Percentiles rank a stretch among this genome's conserved stretches.
phyloP scores from a whole-genome alignment of 106 monocot genomes.

The Platanthera zijinensis region DNA sequence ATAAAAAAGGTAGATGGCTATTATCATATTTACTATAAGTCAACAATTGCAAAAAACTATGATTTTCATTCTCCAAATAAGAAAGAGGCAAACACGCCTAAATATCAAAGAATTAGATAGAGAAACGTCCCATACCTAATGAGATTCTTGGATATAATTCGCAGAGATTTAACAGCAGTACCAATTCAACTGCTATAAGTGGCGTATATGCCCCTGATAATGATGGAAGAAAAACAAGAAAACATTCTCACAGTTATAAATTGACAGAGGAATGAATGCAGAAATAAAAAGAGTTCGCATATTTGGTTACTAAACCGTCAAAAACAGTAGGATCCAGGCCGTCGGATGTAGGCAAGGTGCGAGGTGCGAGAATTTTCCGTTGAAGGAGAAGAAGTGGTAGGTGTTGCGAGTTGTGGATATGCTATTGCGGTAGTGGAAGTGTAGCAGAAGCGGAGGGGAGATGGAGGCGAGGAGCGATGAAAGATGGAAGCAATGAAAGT shows the following conservation, averaged over 20 bases:
- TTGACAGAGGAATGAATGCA: neutral
- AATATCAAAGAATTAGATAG: neutral
- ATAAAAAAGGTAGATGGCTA: neutral
- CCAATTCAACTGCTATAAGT: constrained; percentile 84
- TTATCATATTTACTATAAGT: neutral
- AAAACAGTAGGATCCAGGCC: too few species aligned
- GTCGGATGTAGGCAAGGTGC: too few species aligned
- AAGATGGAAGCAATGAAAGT: too few species aligned
- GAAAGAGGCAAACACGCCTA: neutral
- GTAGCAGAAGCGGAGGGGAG: too few species aligned
- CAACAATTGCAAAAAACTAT: neutral
- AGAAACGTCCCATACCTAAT: constrained; percentile 39
- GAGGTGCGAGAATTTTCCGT: too few species aligned
- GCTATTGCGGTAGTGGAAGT: too few species aligned
- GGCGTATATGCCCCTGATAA: constrained; percentile 67
- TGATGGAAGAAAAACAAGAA: neutral
- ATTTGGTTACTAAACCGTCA: constrained; percentile 51
- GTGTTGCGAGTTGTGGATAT: too few species aligned
- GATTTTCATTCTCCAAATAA: neutral
- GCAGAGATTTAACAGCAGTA: constrained; percentile 73
- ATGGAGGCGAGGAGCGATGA: too few species aligned
- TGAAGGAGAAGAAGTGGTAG: too few species aligned
- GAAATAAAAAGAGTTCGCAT: neutral
- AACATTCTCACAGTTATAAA: neutral
- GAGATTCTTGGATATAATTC: constrained; percentile 82